Conservation (phyloP, 257 asterid species). For the Scutellaria galericulata region DNA sequence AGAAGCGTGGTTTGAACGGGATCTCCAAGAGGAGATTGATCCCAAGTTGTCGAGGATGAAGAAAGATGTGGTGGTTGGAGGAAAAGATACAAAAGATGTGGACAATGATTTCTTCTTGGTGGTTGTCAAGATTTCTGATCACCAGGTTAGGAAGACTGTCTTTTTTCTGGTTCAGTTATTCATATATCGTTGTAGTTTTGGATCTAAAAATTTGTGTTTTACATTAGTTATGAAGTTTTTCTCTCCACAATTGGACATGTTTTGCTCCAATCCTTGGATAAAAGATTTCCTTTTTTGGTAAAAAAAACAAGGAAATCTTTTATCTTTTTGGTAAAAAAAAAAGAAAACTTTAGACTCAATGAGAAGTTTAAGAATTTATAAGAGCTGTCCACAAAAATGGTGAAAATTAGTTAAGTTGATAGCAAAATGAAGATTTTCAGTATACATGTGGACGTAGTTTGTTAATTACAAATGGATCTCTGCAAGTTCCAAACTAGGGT, state of each 20-base stretch:
- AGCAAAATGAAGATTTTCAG: neutral
- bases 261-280: slow-evolving; percentile 10
- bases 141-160: slow-evolving; percentile 61
- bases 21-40: slow-evolving; percentile 63
- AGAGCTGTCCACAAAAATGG: slow-evolving; percentile 1
- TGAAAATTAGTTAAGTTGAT: slow-evolving; percentile 16
- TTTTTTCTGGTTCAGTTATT: neutral
- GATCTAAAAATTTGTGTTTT: slow-evolving; percentile 1
- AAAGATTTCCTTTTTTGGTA: neutral
- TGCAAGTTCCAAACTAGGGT: slow-evolving; percentile 20
- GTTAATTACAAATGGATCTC: neutral
- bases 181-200: neutral
- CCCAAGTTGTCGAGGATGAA: slow-evolving; percentile 91
- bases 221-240: neutral
- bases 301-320: no score
- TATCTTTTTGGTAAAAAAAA: neutral
- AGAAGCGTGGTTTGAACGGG: slow-evolving; percentile 87
- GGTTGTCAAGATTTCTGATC: slow-evolving; percentile 88
- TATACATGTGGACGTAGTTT: neutral
- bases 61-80: slow-evolving; percentile 89
- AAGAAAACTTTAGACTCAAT: neutral
- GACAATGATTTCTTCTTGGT: slow-evolving; percentile 97
- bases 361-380: neutral
- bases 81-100: slow-evolving; percentile 82
- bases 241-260: neutral